Base-by-base conservation (phyloP, 148 eudicot species). In the Beta vulgaris region DNA sequence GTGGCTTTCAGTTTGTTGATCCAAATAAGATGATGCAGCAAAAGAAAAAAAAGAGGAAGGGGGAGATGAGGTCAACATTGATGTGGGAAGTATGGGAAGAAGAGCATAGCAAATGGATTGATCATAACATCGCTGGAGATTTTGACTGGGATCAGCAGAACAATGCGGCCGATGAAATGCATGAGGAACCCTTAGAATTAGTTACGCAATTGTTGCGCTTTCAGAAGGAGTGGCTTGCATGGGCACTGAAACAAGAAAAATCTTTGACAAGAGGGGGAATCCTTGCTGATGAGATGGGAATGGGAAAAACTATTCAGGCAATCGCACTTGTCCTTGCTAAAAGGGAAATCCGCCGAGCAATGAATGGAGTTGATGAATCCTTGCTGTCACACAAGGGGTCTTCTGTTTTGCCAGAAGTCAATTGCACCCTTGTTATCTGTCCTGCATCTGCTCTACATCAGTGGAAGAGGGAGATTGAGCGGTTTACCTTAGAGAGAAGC, bases 231-330 rank as follows among this genome's bases (percentile, higher is more conserved):
- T 91, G 99, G 99, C 81, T 96, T 74, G 86, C 91, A 71, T 96
- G 98, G 99, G 94, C 94, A 19, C 77, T 92, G 77, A 86, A 91
- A 63, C 98, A 96, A 84, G 98, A 96, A 82, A 88, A 88, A 75
- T 90, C 96, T 59, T 67, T 48, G 32, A 80, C 81, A 44, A 82
- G 81, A 83, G 99, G 99, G 25, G 98, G 99, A 39, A 96, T 96
- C 74, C 98, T 96, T 78, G 99, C 99, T 28, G 98, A 96, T 85
- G 98, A 93, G 86, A 91, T 91, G 96, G 98, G 98, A 49, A 93
- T 93, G 98, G 96, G 98, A 62, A 93, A 91, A 85, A 96, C 98
- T 49, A 79, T 91, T 55, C 94, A 96, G 84, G 97, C 98, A 28
- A 96, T 96, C 74, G 88, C 99, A 6, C 97, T 96, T 58, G 99